These are phyloP conservation scores for Eucalyptus sp. DNA, from an alignment of 345 rosid genomes.

Conservation along the genomic window DNA sequence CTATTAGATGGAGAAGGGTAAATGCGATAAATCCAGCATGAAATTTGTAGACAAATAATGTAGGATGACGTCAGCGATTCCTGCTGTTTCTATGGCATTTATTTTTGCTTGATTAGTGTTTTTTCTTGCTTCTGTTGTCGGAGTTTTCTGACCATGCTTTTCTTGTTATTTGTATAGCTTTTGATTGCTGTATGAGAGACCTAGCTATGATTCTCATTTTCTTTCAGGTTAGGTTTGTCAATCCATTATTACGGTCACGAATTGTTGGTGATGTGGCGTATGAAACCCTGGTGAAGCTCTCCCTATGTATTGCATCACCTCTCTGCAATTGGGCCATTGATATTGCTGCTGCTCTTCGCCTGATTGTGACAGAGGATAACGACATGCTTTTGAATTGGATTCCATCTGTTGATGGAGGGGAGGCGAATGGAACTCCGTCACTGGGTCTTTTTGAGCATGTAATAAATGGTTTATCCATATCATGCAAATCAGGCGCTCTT, in stretches of 20 bases:
- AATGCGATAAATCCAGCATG: neutral
- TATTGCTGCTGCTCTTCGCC: conserved; percentile 83
- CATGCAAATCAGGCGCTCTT: conserved; percentile 87
- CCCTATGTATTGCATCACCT: conserved; percentile 74
- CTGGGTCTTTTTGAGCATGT: conserved; percentile 78
- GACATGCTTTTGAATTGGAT: conserved; percentile 35
- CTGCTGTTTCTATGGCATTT: neutral
- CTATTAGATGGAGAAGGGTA: neutral
- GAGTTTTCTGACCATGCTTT: neutral
- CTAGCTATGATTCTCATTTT: neutral
- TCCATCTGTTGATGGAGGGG: conserved; percentile 33
- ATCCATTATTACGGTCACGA: conserved; percentile 72
- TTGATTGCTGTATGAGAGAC: neutral
- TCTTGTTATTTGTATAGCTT: neutral
- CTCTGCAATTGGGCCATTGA: conserved; percentile 92
- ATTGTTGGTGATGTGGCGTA: conserved; percentile 70
- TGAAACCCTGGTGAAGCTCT: conserved; percentile 75
- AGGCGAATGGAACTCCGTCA: conserved; percentile 28
- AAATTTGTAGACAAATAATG: neutral
- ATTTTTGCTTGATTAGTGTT: neutral
- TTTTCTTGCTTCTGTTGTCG: neutral
- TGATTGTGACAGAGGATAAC: conserved; percentile 52
- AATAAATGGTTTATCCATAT: conserved; percentile 46
- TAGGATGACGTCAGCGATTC: neutral
- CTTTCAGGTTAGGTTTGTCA: conserved; percentile 68